These are phyloP conservation scores for Fusarium gaditjirri DNA, from an alignment of 2,329 filamentous ascomycete genomes.

Conservation along the genomic window DNA sequence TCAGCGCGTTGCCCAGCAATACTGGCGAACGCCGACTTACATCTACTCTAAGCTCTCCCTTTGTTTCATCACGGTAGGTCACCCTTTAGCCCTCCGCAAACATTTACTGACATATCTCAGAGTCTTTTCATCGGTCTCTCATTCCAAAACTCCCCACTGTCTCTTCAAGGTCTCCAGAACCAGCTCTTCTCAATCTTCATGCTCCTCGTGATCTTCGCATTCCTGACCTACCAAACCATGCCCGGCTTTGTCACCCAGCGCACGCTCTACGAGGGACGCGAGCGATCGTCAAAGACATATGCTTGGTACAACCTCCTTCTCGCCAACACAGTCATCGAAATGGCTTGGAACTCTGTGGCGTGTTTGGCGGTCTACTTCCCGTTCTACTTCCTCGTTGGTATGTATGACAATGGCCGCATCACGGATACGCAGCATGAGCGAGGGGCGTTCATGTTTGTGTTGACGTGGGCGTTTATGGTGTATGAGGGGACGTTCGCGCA, in stretches of 20 bases:
- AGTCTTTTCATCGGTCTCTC: constrained; percentile 83
- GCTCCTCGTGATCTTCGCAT: constrained; percentile 81
- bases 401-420: constrained; percentile 73
- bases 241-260: constrained; percentile 85
- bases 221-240: constrained; percentile 81
- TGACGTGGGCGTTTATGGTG: constrained; percentile 70
- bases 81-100: rapidly evolving
- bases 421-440: constrained; percentile 64
- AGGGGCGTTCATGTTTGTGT: constrained; percentile 68
- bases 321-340: constrained; percentile 83
- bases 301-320: constrained; percentile 86
- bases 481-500: constrained; percentile 73
- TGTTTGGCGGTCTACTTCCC: not conserved
- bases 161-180: constrained; percentile 74
- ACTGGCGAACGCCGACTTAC: constrained; percentile 89
- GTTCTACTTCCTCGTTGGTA: constrained; percentile 72
- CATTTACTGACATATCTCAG: constrained; percentile 49
- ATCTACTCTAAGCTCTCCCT: constrained; percentile 83
- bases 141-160: constrained; percentile 76
- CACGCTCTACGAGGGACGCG: constrained; percentile 83
- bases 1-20: constrained; percentile 81
- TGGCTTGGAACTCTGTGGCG: constrained; percentile 76
- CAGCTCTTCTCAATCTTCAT: constrained; percentile 88
- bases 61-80: constrained; percentile 18
- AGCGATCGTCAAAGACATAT: constrained; percentile 84